phyloP scores from a whole-genome alignment of 2,329 filamentous ascomycete species.

The Penicillium sp. region DNA sequence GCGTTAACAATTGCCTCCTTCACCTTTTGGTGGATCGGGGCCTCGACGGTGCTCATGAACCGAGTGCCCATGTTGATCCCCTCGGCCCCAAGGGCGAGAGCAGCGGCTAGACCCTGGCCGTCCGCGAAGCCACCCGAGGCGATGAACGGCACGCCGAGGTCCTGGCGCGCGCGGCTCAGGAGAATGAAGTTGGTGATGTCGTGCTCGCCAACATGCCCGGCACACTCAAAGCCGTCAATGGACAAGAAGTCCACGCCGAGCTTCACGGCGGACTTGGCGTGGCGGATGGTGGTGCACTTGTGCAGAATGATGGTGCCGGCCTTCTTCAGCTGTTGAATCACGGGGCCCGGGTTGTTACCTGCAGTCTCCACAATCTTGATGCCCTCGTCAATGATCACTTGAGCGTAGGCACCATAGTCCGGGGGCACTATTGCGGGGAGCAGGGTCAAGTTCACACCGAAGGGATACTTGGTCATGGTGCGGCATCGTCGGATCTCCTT shows the following conservation, averaged over 20 bases:
- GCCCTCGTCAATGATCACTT: constrained; percentile 89
- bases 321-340: constrained; percentile 84
- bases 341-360: constrained; percentile 82
- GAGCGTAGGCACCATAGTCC: constrained; percentile 87
- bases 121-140: constrained; percentile 95
- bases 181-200: constrained; percentile 61
- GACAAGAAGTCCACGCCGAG: constrained; percentile 94
- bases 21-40: constrained; percentile 88
- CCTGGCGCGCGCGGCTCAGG: constrained; percentile 77
- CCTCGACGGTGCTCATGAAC: constrained; percentile 94
- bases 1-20: constrained; percentile 89
- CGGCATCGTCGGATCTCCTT: constrained; percentile 88
- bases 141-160: constrained; percentile 84
- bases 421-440: constrained; percentile 86
- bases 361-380: constrained; percentile 89
- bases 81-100: constrained; percentile 81
- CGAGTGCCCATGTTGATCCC: constrained; percentile 98
- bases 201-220: constrained; percentile 60
- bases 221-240: constrained; percentile 98
- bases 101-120: constrained; percentile 86
- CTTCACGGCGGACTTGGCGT: constrained; percentile 86
- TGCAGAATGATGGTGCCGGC: constrained; percentile 78
- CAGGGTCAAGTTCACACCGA: constrained; percentile 93
- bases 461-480: constrained; percentile 62
- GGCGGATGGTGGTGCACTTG: constrained; percentile 96